Conservation (phyloP, 352 stramenopile genomes). For the Globisporangium heterothallicum region DNA sequence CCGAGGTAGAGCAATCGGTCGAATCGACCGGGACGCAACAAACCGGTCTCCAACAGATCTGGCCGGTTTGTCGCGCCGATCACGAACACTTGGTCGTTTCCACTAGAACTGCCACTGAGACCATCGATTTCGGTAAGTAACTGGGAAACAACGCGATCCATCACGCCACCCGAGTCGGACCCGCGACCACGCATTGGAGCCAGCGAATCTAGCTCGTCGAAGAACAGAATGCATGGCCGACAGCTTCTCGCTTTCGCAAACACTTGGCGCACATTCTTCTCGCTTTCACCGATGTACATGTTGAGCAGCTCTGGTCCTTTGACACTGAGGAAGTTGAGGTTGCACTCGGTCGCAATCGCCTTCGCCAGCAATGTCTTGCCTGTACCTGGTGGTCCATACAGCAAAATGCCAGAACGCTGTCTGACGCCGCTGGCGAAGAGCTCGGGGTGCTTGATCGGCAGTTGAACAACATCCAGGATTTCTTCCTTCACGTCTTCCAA, state of each 20-base stretch:
- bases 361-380: constrained; percentile 95
- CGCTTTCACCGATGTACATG: constrained; percentile 97
- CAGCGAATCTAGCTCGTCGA: constrained; percentile 91
- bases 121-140: constrained; percentile 94
- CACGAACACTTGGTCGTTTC: constrained; percentile 89
- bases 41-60: constrained; percentile 92
- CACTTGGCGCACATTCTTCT: constrained; percentile 93
- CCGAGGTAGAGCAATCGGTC: constrained; percentile 79
- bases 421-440: constrained; percentile 73
- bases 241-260: constrained; percentile 88
- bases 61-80: constrained; percentile 96
- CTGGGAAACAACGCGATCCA: constrained; percentile 96
- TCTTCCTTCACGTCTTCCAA: constrained; percentile 98
- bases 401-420: constrained; percentile 74
- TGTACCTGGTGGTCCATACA: constrained; percentile 84
- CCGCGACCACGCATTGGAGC: constrained; percentile 86
- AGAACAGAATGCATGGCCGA: constrained; percentile 89
- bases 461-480: constrained; percentile 86
- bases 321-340: constrained; percentile 95
- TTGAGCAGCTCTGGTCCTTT: constrained; percentile 96
- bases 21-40: constrained; percentile 92
- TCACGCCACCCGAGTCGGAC: constrained; percentile 88
- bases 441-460: constrained; percentile 80
- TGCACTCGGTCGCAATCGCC: constrained; percentile 94
- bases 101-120: constrained; percentile 41